Evolutionary conservation across 2,329 filamentous ascomycete species (phyloP), one percentile per base, ranked within the genome.

Genomic region (Colletotrichum limetticola): DNA sequence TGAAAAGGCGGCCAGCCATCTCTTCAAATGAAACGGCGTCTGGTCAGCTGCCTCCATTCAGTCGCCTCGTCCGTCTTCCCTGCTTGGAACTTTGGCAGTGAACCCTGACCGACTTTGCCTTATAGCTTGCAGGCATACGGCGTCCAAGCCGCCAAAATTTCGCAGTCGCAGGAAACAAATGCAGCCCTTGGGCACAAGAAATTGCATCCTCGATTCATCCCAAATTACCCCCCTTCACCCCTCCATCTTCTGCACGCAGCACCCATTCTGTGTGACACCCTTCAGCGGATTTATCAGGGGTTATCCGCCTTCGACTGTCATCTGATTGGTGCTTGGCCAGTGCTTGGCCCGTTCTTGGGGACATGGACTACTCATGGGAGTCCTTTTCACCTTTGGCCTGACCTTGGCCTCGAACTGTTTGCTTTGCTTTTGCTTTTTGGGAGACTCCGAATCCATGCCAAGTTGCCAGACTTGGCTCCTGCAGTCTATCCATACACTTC

Each of bases 291-390:
- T 22, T 30, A 53, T 52, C 62, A 74, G 63, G 68, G 62, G 71
- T 62, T 58, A 64, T 66, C 57, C 52, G 58, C 63, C 62, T 11
- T 67, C 30, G 11, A 11, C 37, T 28, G 63, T 60, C 62, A 28
- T 63, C 52, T 74, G 68, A 72, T 74, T 72, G 71, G 71, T 28
- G 61, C 68, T 72, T 72, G 58, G 67, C 35, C 60, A 37, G 60
- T 28, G 37, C 67, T 73, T 61, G 71, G 71, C 66, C 56, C 35
- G 66, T n/a, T 46, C 61, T 57, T 56, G 58, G 52, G n/a, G 32
- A 53, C n/a, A 57, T 35, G 32, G 32, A 35, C 32, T 35, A 35
- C 32, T 35, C 32, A 35, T 35, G 32, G 32, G 32, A 12, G 32
- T 55, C 61, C 12, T 32, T 52, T 49, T 53, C 56, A 56, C 37